Base-by-base conservation (phyloP, 495 filamentous ascomycete genomes). In the Talaromyces ruber region DNA sequence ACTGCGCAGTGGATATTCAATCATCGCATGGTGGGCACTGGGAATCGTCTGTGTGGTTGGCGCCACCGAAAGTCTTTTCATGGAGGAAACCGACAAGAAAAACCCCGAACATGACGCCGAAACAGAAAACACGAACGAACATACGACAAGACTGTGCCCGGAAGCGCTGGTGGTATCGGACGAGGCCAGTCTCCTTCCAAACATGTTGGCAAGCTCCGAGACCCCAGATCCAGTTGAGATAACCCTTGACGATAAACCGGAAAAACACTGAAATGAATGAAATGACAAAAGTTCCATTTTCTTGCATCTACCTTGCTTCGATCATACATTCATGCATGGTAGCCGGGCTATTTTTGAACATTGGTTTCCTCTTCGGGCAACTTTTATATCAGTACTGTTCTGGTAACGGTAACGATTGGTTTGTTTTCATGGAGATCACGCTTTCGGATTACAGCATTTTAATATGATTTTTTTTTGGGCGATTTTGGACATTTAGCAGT, bases 1-100 rank as follows among this genome's bases (percentile, higher is more conserved):
- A 25, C 79, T 96, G 28, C 77, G 85, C 59, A 78, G 85, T 30
- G 93, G 93, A 39, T 90, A 88, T 64, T 90, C 91, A 18, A 92
- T 92, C 52, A 76, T 98, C 5, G 86, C 91, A 8, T 98, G 94
- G 93, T 98, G 95, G 95, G 83, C 84, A 58, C 90, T 86, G 66
- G 89, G 86, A 8, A 52, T 91, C 8, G 84, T 97, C 32, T 87
- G 91, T 63, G 65, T 92, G 8, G 69, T 85, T 55, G 94, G 92
- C 51, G 91, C 88, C 47, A 68, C 81, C 25, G 70, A 82, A 61
- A 82, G 79, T 63, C 74, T 82, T 67, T 81, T 79, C 76, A 77
- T 83, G 73, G 72, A 80, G 54, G 79, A 81, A 63, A 65, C 69
- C 6, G 73, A 76, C 64, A 68, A 34, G 54, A 30, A 34, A 34